Conservation (phyloP, 2,329 filamentous ascomycete genomes). For the Fusarium brevicatenulatum region DNA sequence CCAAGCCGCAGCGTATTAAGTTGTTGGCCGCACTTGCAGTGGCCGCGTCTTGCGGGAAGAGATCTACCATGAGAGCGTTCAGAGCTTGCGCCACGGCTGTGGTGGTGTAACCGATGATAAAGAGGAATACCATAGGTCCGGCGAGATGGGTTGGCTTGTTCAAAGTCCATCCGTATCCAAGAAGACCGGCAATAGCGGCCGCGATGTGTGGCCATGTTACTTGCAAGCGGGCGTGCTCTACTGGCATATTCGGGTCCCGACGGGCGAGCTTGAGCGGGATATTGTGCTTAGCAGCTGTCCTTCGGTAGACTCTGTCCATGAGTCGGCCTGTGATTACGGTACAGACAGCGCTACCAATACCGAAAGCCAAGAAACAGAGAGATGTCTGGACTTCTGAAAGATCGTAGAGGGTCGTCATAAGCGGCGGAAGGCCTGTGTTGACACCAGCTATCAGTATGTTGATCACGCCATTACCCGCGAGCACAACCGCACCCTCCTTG, state of each 20-base stretch:
- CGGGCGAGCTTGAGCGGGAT: not conserved
- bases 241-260: not conserved
- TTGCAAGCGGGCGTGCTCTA: not conserved
- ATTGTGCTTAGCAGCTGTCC: not conserved
- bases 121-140: not conserved
- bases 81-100: not conserved
- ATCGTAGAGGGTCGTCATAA: not conserved
- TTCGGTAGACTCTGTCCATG: not conserved
- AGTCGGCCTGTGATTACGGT: not conserved
- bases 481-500: not conserved
- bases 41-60: not conserved
- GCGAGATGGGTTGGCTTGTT: not conserved
- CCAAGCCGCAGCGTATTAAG: not conserved
- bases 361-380: not conserved
- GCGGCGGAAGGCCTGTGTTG: not conserved
- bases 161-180: not conserved
- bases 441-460: not conserved
- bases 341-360: not conserved
- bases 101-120: not conserved
- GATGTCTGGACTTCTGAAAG: not conserved
- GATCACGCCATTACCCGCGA: not conserved
- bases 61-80: not conserved
- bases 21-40: not conserved
- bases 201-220: not conserved
- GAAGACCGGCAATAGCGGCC: not conserved